These are phyloP conservation scores for Globisporangium nunn DNA, from an alignment of 352 stramenopile species.

Conservation along the genomic window DNA sequence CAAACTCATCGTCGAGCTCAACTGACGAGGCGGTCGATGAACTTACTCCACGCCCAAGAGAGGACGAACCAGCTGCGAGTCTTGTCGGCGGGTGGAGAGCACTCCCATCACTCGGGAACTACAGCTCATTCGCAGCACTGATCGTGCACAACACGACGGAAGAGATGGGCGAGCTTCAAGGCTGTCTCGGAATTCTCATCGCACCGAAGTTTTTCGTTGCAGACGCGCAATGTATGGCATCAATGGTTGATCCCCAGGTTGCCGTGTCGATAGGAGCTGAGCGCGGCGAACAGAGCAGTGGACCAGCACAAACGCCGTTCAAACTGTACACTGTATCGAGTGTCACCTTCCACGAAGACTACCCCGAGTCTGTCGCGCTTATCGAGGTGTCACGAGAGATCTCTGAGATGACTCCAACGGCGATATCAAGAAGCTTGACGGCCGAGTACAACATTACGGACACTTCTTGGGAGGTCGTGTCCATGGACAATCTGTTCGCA, in stretches of 20 bases:
- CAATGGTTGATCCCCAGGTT: neutral
- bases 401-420: slow-evolving; percentile 4
- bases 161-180: slow-evolving; percentile 4
- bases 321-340: slow-evolving; percentile 1
- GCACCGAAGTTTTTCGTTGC: slow-evolving; percentile 6
- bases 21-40: too few relatives aligned
- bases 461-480: slow-evolving; percentile 5
- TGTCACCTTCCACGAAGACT: slow-evolving; percentile 3
- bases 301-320: neutral
- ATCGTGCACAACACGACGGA: slow-evolving; percentile 7
- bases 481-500: slow-evolving; percentile 9
- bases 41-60: too few relatives aligned
- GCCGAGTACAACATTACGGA: slow-evolving; percentile 5
- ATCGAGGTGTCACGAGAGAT: slow-evolving; percentile 1
- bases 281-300: neutral
- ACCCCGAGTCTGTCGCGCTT: neutral
- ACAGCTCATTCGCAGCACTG: slow-evolving; percentile 6
- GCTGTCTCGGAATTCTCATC: slow-evolving; percentile 6
- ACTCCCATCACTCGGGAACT: slow-evolving; percentile 5
- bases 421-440: slow-evolving; percentile 3
- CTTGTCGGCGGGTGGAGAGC: slow-evolving; percentile 1
- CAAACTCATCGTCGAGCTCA: neutral
- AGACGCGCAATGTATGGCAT: neutral
- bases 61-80: neutral
- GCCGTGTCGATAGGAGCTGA: neutral